A percentile compares a stretch with the other conserved stretches of the same genome.
phyloP scores from a whole-genome alignment of 1,284 basidiomycete species.

The Pseudozyma sp. region DNA sequence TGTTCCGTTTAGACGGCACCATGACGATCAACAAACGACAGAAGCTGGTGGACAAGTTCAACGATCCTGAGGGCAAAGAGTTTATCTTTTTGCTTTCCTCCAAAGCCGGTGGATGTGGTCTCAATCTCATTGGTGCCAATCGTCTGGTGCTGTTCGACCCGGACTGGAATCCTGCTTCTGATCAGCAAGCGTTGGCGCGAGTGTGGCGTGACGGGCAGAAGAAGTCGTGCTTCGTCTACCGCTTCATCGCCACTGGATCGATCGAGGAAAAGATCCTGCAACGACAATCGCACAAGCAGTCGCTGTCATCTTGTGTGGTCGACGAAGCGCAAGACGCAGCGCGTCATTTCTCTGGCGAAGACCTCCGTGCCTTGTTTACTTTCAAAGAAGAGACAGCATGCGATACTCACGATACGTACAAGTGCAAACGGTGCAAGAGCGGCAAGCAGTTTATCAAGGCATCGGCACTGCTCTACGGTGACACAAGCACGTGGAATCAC shows the following conservation, averaged over 20 bases:
- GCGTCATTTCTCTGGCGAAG: constrained; percentile 91
- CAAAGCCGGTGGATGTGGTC: constrained; percentile 97
- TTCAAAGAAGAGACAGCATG: constrained; percentile 89
- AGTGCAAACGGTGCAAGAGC: constrained; percentile 92
- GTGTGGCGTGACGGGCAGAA: constrained; percentile 99
- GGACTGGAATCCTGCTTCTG: constrained; percentile 98
- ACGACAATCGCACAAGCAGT: constrained; percentile 88
- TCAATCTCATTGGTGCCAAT: constrained; percentile 98
- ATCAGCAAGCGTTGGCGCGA: constrained; percentile 96
- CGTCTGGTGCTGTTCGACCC: constrained; percentile 96
- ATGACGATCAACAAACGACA: constrained; percentile 95
- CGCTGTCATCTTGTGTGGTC: constrained; percentile 94
- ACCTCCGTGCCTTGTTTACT: constrained; percentile 88
- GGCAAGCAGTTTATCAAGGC: constrained; percentile 87
- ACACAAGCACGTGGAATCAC: constrained; percentile 99
- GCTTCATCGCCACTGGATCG: constrained; percentile 96
- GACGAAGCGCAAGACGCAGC: constrained; percentile 97
- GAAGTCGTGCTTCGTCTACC: constrained; percentile 93
- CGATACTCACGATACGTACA: constrained; percentile 84
- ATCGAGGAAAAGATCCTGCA: constrained; percentile 99
- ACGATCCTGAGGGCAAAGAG: constrained; percentile 92
- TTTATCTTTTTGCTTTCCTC: constrained; percentile 97
- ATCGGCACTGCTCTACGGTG: constrained; percentile 89
- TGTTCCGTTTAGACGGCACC: constrained; percentile 90
- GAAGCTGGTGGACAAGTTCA: constrained; percentile 97